Conservation (phyloP, 805 yeast genomes). For the Metschnikowia cubensis region DNA sequence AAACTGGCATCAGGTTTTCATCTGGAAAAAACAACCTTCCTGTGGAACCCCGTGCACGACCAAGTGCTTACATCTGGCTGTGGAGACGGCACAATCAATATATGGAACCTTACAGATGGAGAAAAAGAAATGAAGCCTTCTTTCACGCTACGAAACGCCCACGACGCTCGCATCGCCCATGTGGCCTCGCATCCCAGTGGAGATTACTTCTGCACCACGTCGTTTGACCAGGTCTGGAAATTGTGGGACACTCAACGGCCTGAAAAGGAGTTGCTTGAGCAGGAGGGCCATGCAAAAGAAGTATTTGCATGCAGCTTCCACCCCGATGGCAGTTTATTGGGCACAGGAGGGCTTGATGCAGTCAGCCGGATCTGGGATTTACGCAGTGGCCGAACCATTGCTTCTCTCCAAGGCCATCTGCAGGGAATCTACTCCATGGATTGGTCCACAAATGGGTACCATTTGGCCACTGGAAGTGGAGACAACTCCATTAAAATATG, state of each 20-base stretch:
- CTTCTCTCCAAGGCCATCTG: constrained; percentile 61
- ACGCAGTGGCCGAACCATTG: constrained; percentile 65
- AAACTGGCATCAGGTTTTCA: constrained; percentile 41
- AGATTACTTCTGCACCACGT: constrained; percentile 57
- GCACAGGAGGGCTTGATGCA: constrained; percentile 78
- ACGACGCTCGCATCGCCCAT: constrained; percentile 52
- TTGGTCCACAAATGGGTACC: constrained; percentile 75
- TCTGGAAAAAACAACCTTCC: constrained; percentile 62
- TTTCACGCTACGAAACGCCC: constrained; percentile 25
- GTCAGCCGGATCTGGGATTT: constrained; percentile 80
- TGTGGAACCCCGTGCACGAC: constrained; percentile 48
- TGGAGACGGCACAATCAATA: constrained; percentile 32
- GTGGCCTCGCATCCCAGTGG: constrained; percentile 65
- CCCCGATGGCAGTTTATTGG: constrained; percentile 70
- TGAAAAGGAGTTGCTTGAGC: constrained; percentile 47
- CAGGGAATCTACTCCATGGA: constrained; percentile 66
- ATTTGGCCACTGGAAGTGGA: constrained; percentile 77
- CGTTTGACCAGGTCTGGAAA: constrained; percentile 85
- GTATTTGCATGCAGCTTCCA: constrained; percentile 62
- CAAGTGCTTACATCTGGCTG: constrained; percentile 32
- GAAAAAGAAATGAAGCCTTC: constrained; percentile 3
- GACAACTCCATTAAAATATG: constrained; percentile 79
- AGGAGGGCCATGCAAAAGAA: constrained; percentile 84
- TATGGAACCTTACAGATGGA: constrained; percentile 23
- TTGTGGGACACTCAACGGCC: constrained; percentile 67